Evolutionary conservation across 2,329 filamentous ascomycete species (phyloP), one percentile per base, ranked within the genome.

Genomic region (Aspergillus oerlinghausenensis): DNA sequence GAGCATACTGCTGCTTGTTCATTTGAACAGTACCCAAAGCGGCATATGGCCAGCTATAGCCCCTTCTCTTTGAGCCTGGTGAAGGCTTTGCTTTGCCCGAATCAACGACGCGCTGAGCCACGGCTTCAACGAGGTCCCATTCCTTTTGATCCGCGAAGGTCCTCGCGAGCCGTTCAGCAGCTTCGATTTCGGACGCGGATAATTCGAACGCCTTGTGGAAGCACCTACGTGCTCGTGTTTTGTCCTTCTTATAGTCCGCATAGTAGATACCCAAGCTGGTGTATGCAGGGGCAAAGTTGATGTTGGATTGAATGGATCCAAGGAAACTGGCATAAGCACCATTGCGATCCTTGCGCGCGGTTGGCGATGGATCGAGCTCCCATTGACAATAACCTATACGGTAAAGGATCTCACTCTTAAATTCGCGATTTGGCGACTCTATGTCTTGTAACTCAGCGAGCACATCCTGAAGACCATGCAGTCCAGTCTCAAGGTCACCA

Each of bases 171-270:
- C 91, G 84, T 72, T 97, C 90, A 0, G 94, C 94, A 38, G 94
- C 91, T 63, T 88, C 81, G 1, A 96, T 84, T 70, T 99, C 94
- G 0, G 89, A 87, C 0, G 91, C 79, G 0, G 94, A 99, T 3
- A 99, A 78, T 72, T 99, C 94, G 51, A 99, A 89, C 0, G 94
- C 94, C 71, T 97, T 97, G 66, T 97, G 90, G 67, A 97, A 97
- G 70, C 93, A 97, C 61, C 89, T 87, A n/a, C 90, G 84, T 8
- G 93, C 91, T 68, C 95, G 82, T 67, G 87, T 89, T 73, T 87
- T 91, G 72, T 97, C 94, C 63, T 87, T 91, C 55, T 85, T 88
- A 69, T 97, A 97, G 67, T 97, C 93, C 5, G 87, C 86, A 69
- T 97, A 99, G 76, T 89, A 99, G 7, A 93, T 80, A 17, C 94